Evolutionary conservation across 2,329 filamentous ascomycete genomes (phyloP).

Genomic region (Aspergillus vadensis): DNA sequence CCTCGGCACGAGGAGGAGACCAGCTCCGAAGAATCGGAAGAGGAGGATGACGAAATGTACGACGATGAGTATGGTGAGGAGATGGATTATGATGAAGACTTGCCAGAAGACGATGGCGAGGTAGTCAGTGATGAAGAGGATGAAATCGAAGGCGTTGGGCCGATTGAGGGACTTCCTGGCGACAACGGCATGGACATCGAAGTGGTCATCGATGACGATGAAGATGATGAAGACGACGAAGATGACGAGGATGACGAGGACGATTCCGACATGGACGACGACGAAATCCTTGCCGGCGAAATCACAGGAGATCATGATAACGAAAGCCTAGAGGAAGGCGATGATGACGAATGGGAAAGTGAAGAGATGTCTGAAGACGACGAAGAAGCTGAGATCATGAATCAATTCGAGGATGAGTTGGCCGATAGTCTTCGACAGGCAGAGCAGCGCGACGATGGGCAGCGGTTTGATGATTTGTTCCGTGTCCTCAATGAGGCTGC

Average conservation of each 20-base stretch:
- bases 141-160: conserved; percentile 76
- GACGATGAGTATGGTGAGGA: conserved; percentile 86
- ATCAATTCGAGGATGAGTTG: conserved; percentile 46
- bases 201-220: conserved; percentile 78
- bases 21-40: conserved; percentile 67
- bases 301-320: conserved; percentile 60
- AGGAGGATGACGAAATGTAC: conserved; percentile 89
- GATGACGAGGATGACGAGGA: conserved; percentile 61
- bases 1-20: conserved; percentile 78
- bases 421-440: conserved; percentile 42
- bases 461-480: conserved; percentile 50
- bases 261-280: conserved; percentile 62
- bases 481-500: conserved; percentile 46
- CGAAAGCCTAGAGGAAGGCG: conserved; percentile 49
- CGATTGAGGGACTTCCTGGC: conserved; percentile 64
- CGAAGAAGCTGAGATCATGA: conserved; percentile 48
- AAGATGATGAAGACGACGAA: conserved; percentile 64
- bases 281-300: conserved; percentile 55
- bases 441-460: conserved; percentile 44
- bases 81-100: conserved; percentile 88
- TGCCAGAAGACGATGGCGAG: conserved; percentile 76
- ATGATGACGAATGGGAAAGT: conserved; percentile 54
- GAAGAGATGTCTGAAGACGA: conserved; percentile 52
- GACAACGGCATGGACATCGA: conserved; percentile 73
- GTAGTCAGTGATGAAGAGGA: conserved; percentile 89